phyloP scores from a whole-genome alignment of 23 red algal genomes.

The Cyanidium caldarium region DNA sequence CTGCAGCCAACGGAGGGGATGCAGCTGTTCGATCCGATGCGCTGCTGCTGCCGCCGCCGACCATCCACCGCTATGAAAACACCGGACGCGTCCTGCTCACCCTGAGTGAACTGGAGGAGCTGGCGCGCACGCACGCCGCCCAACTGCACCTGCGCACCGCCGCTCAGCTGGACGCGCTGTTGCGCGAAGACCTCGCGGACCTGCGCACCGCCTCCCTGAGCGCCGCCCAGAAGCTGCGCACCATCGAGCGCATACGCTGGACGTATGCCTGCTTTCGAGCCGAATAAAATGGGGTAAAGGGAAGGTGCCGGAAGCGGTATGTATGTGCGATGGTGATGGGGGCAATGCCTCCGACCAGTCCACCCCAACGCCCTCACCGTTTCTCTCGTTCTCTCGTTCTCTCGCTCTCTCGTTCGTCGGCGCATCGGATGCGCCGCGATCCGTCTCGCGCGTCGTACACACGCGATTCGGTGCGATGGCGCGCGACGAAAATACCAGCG shows the following conservation, averaged over 20 bases:
- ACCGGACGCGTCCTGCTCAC: not conserved
- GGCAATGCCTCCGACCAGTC: too few species aligned
- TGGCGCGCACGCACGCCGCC: not conserved
- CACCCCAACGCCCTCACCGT: too few species aligned
- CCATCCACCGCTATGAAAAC: not conserved
- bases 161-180: not conserved
- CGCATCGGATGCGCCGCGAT: too few species aligned
- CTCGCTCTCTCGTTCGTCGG: too few species aligned
- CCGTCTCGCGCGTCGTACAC: too few species aligned
- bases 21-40: not conserved
- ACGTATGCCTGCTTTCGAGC: slow-evolving; percentile 7
- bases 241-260: not conserved
- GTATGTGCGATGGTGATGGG: too few species aligned
- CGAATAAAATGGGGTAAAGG: too few species aligned
- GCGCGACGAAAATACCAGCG: too few species aligned
- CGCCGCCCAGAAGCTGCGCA: not conserved
- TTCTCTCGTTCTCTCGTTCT: too few species aligned
- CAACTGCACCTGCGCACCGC: not conserved
- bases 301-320: too few species aligned
- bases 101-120: not conserved
- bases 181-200: not conserved
- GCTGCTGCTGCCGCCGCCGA: not conserved
- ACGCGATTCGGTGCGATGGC: too few species aligned
- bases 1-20: not conserved
- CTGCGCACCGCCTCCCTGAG: not conserved